Percentiles rank a stretch among this genome's conserved stretches.
These are phyloP conservation scores for Raphanus hybrid DNA, from an alignment of 441 rosid genomes.

Conservation along the genomic window DNA sequence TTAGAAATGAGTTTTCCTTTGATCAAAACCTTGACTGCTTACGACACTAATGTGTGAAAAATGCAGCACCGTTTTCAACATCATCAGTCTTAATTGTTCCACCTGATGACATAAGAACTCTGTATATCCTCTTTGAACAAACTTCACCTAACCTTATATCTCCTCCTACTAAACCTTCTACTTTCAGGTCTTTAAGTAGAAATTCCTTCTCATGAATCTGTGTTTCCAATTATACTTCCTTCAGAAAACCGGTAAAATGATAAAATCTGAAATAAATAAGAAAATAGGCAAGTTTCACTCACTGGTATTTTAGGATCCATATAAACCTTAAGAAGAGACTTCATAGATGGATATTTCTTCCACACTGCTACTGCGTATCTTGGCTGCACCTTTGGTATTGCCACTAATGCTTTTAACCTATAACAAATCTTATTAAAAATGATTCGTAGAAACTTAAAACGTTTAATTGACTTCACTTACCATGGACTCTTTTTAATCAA, in stretches of 20 bases:
- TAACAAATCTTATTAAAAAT: neutral
- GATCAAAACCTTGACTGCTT: constrained; percentile 3
- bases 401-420: constrained; percentile 96
- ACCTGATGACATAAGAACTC: constrained; percentile 82
- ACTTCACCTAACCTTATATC: constrained; percentile 87
- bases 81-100: constrained; percentile 82
- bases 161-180: constrained; percentile 73
- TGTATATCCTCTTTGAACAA: constrained; percentile 86
- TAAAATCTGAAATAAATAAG: neutral
- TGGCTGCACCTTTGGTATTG: constrained; percentile 98
- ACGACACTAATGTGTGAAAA: constrained; percentile 45
- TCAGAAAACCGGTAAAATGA: neutral
- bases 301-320: constrained; percentile 87
- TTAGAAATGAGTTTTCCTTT: neutral
- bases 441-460: constrained; percentile 3
- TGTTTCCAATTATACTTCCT: neutral
- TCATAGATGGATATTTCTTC: constrained; percentile 96
- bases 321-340: constrained; percentile 81
- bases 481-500: constrained; percentile 76
- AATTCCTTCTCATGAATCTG: constrained; percentile 93
- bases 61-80: constrained; percentile 90
- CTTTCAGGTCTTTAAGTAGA: constrained; percentile 72
- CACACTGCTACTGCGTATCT: constrained; percentile 84
- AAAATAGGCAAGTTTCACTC: constrained; percentile 34
- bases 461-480: constrained; percentile 42